Evolutionary conservation across 805 yeast genomes (phyloP), one percentile per base, ranked within the genome.

Genomic region (Spencermartinsiella europaea): DNA sequence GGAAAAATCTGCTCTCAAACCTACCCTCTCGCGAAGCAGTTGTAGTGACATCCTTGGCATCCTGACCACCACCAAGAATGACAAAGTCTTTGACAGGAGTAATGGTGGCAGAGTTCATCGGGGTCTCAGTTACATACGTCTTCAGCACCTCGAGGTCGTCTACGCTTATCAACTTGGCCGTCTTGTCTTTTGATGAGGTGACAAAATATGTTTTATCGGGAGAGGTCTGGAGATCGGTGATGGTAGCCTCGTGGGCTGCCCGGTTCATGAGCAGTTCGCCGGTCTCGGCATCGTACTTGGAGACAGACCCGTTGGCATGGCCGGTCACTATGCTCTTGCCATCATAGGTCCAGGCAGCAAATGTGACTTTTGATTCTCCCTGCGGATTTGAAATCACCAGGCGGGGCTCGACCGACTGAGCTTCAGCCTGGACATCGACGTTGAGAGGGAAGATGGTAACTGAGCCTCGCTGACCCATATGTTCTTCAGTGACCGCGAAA

Each of bases 21-120:
- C 87, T 87, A 73, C 99, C 99, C 68, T 91, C 95, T 41, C 83
- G 75, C 46, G 89, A 81, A 37, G 93, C 79, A 21, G 98, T 89
- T n/a, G 98, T 93, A 37, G 99, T 93, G 63, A 93, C 99, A 67
- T 90, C 95, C 69, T 89, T 81, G 35, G 99, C 98, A 61, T 89
- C 98, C 74, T 93, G 98, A 81, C 99, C 99, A 72, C 99, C 99
- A 45, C 98, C 99, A 52, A 93, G 75, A 42, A 93, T 83, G 52
- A 93, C 85, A 64, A 83, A 91, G 63, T 93, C 91, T 71, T 93
- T 93, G 48, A 81, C 74, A 21, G 98, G 95, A 14, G 99, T 90
- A 57, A 93, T 84, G 55, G 95, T 83, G 16, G 98, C 98, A 33
- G 95, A 79, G 74, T 93, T 93, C 76, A 93, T 76, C 48, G 98